These are phyloP conservation scores for Botrytis galanthina DNA, from an alignment of 2,329 filamentous ascomycete species.

Conservation along the genomic window DNA sequence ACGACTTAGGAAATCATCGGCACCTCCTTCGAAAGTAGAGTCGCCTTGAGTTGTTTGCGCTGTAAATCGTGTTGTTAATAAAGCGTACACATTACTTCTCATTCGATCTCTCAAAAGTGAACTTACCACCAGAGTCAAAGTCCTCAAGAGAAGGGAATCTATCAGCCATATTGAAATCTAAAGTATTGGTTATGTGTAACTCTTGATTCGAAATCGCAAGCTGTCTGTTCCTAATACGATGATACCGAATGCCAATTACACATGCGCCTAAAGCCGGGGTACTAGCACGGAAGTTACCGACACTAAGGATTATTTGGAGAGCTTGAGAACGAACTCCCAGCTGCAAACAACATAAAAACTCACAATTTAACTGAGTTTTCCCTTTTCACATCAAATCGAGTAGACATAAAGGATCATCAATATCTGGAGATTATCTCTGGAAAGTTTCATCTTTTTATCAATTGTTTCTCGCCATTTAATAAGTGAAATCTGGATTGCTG, in stretches of 20 bases:
- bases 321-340: constrained; percentile 11
- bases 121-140: constrained; percentile 51
- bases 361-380: constrained; percentile 9
- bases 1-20: constrained; percentile 84
- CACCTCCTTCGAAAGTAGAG: constrained; percentile 52
- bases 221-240: constrained; percentile 16
- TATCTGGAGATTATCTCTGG: neutral
- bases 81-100: neutral
- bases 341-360: constrained; percentile 5
- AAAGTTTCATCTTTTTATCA: neutral
- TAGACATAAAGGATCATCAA: neutral
- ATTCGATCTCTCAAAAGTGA: constrained; percentile 12
- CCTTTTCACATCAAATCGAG: neutral
- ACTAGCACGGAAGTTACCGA: constrained; percentile 16
- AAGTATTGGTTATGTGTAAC: constrained; percentile 18
- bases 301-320: constrained; percentile 20
- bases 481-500: constrained; percentile 1
- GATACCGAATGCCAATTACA: constrained; percentile 8
- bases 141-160: constrained; percentile 60
- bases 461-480: neutral
- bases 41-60: constrained; percentile 61
- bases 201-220: constrained; percentile 20
- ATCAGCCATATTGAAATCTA: constrained; percentile 50
- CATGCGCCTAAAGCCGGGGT: constrained; percentile 12
- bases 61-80: constrained; percentile 40